Evolutionary conservation across 208 protist genomes (phyloP), one percentile per base, ranked within the genome.

Genomic region (Acanthamoeba lenticulata): DNA sequence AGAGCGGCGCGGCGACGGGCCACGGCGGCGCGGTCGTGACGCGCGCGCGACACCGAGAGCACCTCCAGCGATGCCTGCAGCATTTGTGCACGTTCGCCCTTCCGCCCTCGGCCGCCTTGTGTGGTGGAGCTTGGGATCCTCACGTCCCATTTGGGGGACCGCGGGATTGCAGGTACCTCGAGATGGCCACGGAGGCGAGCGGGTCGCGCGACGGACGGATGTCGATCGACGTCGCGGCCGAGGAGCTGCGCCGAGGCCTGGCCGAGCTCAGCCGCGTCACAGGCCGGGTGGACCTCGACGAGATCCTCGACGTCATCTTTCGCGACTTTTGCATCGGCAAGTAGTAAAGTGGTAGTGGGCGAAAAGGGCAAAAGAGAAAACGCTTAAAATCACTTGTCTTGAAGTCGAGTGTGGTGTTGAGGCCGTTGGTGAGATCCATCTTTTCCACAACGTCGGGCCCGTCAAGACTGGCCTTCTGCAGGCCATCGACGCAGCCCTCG

Each of bases 271-370:
- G 94, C 34, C 65, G 62, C 52, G 95, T 97, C 34, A 96, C 93
- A 24, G 94, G 96, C 19, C 34, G 79, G 19, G 95, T 97, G 32
- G 90, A 97, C 93, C 92, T 97, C 11, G 96, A 98, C 77, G 95
- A 97, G 49, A 40, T 98, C 29, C 96, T 98, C 17, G 97, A 97
- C 72, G 93, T 98, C n/a, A 95, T 98, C 60, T 98, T 98, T 65
- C 79, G 94, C 55, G 97, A 98, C 93, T 98, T 98, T 95, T 98
- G 97, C 94, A 97, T 98, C 60, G 97, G 97, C 49, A 98, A 98
- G 93, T 98, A 95, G n/a, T n/a, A n/a, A n/a, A n/a, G n/a, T n/a
- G n/a, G n/a, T n/a, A n/a, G n/a, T n/a, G n/a, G n/a, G n/a, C n/a
- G n/a, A n/a, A n/a, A n/a, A n/a, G n/a, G n/a, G n/a, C n/a, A n/a